Evolutionary conservation across 202 grass and related monocot species (phyloP).

Genomic region (Setaria italica): DNA sequence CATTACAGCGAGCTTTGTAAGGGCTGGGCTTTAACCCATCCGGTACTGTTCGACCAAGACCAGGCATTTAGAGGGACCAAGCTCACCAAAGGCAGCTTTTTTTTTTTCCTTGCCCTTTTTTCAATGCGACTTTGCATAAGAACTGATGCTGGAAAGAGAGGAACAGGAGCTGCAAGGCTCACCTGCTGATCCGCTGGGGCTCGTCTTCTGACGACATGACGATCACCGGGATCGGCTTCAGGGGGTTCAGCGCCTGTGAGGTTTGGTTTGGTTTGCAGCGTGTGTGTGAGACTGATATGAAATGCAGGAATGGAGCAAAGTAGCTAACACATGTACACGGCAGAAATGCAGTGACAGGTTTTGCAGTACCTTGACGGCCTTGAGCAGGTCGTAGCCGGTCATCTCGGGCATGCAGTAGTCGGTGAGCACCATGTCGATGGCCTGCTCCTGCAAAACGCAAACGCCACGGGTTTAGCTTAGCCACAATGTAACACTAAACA

Average conservation of each 20-base stretch:
- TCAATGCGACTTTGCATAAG: neutral
- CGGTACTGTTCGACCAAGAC: neutral
- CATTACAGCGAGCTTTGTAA: neutral
- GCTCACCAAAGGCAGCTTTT: neutral
- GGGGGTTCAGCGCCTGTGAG: slow-evolving; percentile 64
- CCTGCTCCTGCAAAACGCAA: slow-evolving; percentile 66
- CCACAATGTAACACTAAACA: neutral
- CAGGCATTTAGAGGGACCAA: neutral
- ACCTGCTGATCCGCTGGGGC: slow-evolving; percentile 98
- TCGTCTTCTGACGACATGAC: slow-evolving; percentile 99
- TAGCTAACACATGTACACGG: too few relatives aligned
- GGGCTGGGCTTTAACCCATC: neutral
- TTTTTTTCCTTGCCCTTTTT: neutral
- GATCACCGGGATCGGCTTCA: slow-evolving; percentile 84
- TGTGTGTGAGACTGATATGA: neutral
- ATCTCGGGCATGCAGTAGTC: slow-evolving; percentile 99
- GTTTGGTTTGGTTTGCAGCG: neutral
- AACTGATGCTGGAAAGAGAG: slow-evolving; percentile 30
- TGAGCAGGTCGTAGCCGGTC: slow-evolving; percentile 96
- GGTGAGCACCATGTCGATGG: slow-evolving; percentile 90
- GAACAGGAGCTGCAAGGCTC: neutral
- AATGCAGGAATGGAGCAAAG: neutral
- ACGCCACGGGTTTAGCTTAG: neutral
- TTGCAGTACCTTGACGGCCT: slow-evolving; percentile 76
- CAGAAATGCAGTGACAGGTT: neutral